A percentile compares a stretch with the other conserved stretches of the same genome.
Evolutionary conservation across 2,329 filamentous ascomycete species (phyloP).

Genomic region (Clonostachys rhizophaga): DNA sequence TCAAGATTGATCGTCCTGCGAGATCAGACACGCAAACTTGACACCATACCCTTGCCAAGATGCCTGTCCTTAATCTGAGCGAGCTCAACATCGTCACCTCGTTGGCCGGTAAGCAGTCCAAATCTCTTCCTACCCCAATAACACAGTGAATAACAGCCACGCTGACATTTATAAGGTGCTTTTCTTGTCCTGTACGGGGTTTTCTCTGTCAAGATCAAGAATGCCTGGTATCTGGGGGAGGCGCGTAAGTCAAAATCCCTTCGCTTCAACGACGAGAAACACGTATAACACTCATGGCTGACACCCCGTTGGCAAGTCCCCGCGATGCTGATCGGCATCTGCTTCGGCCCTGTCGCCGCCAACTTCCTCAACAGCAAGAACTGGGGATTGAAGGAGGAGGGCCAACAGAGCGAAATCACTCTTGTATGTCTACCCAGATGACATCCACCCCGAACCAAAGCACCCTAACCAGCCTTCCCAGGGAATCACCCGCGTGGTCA

Average conservation of each 20-base stretch:
- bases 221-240: constrained; percentile 49
- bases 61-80: constrained; percentile 13
- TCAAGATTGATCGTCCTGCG: too few relatives aligned
- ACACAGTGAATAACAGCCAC: too few relatives aligned
- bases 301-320: constrained; percentile 37
- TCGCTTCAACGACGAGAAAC: not conserved
- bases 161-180: constrained; percentile 11
- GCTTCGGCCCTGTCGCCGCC: constrained; percentile 48
- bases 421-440: constrained; percentile 19
- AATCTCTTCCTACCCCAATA: not conserved
- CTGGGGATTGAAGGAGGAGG: constrained; percentile 28
- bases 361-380: constrained; percentile 42
- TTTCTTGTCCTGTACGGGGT: constrained; percentile 45
- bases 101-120: constrained; percentile 6
- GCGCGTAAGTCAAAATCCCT: constrained; percentile 30
- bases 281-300: not conserved
- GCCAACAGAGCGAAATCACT: constrained; percentile 27
- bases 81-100: constrained; percentile 11
- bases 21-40: too few relatives aligned
- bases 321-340: constrained; percentile 46
- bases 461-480: constrained; percentile 2
- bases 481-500: constrained; percentile 51
- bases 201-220: constrained; percentile 47
- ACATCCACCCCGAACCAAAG: constrained; percentile 1
- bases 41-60: not conserved